Percentiles rank a stretch among this genome's conserved stretches.
Evolutionary conservation across 1,284 basidiomycete species (phyloP).

Genomic region (Malassezia psittaci): DNA sequence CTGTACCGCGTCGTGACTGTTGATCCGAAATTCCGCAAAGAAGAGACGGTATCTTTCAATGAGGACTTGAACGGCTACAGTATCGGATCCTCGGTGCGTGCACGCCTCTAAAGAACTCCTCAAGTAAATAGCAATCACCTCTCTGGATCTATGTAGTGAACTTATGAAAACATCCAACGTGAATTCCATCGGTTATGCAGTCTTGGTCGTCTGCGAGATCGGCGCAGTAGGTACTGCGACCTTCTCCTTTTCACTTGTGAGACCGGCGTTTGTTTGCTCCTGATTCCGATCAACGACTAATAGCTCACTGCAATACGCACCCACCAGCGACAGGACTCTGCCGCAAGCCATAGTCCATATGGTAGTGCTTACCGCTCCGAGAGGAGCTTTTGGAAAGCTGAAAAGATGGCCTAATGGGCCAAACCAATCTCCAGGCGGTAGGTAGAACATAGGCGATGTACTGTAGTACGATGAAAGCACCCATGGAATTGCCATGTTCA

Average conservation of each 20-base stretch:
- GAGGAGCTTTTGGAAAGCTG: slow-evolving; percentile 29
- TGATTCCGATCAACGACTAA: slow-evolving; percentile 1
- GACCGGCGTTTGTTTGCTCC: neutral
- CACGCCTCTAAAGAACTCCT: slow-evolving; percentile 1
- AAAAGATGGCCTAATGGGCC: slow-evolving; percentile 34
- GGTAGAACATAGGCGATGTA: slow-evolving; percentile 44
- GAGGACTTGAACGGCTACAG: slow-evolving; percentile 4
- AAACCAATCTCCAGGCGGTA: slow-evolving; percentile 38
- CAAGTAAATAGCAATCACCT: neutral
- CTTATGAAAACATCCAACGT: no score
- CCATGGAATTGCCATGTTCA: slow-evolving; percentile 39
- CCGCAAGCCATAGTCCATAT: slow-evolving; percentile 18
- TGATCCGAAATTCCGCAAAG: neutral
- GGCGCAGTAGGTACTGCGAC: no score
- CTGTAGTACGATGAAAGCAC: slow-evolving; percentile 37
- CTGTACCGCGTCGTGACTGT: slow-evolving; percentile 21
- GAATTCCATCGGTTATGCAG: no score
- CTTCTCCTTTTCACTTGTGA: no score
- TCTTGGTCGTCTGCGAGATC: no score
- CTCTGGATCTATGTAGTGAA: neutral
- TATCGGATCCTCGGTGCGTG: slow-evolving; percentile 1
- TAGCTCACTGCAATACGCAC: slow-evolving; percentile 13
- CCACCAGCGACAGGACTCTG: slow-evolving; percentile 14
- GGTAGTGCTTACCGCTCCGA: slow-evolving; percentile 21
- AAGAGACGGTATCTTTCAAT: neutral